A percentile compares a stretch with the other conserved stretches of the same genome.
Conservation (phyloP, 768 basidiomycete species). For the Mycena pura region DNA sequence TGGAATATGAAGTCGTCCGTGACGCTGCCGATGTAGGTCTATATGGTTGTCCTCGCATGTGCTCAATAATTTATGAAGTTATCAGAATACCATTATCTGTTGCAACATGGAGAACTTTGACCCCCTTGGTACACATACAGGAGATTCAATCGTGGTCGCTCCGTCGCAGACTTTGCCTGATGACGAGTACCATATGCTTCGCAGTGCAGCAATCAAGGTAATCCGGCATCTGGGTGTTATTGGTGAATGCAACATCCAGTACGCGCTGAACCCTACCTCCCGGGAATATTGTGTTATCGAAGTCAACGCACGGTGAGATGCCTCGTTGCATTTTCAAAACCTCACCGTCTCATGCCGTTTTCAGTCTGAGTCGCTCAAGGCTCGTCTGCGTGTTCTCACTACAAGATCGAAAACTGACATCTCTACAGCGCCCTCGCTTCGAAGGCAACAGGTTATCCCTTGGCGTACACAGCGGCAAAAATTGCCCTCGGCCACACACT, state of each 20-base stretch:
- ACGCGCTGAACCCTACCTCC: constrained; percentile 92
- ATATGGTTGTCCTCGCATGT: constrained; percentile 8
- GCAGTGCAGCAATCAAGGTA: constrained; percentile 96
- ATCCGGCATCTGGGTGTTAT: constrained; percentile 90
- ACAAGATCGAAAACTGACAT: constrained; percentile 15
- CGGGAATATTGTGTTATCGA: constrained; percentile 98
- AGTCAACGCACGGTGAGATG: constrained; percentile 85
- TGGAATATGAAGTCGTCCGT: constrained; percentile 99
- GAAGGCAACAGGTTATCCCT: constrained; percentile 98
- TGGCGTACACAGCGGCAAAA: constrained; percentile 99
- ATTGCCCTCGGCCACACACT: constrained; percentile 97
- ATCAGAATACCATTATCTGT: constrained; percentile 97
- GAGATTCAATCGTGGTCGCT: constrained; percentile 98
- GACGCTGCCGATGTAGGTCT: constrained; percentile 91
- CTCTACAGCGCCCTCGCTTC: constrained; percentile 85
- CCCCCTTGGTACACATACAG: constrained; percentile 97
- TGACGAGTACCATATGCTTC: constrained; percentile 98
- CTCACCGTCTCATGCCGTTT: constrained; percentile 2
- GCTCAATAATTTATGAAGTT: constrained; percentile 19
- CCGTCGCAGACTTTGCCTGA: constrained; percentile 98
- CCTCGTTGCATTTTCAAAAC: background rate
- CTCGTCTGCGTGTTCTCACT: constrained; percentile 34
- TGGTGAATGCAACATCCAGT: constrained; percentile 98
- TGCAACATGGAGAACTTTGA: constrained; percentile 99
- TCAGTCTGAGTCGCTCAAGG: constrained; percentile 82